phyloP scores from a whole-genome alignment of 352 stramenopile species.

The Globisporangium carolinianum region DNA sequence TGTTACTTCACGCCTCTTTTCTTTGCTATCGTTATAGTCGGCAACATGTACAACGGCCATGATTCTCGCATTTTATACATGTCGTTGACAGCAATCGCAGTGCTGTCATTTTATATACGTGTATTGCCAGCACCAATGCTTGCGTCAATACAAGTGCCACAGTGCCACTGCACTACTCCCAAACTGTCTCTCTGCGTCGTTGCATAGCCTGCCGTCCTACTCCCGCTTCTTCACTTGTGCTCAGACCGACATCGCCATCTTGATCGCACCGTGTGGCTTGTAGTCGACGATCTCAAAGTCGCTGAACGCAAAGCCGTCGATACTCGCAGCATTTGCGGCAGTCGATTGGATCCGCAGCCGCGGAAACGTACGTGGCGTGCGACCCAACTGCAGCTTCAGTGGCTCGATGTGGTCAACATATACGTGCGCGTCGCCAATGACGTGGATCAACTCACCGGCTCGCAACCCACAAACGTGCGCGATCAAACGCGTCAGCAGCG shows the following conservation, averaged over 20 bases:
- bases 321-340: conserved; percentile 65
- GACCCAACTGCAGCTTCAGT: conserved; percentile 92
- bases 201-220: too few species aligned
- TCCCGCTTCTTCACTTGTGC: too few species aligned
- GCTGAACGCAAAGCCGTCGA: conserved; percentile 94
- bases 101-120: too few species aligned
- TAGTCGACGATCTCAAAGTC: conserved; percentile 97
- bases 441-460: conserved; percentile 97
- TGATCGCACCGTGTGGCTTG: conserved; percentile 94
- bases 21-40: too few species aligned
- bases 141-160: too few species aligned
- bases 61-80: background rate
- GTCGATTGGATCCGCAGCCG: conserved; percentile 76
- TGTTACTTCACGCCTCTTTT: too few species aligned
- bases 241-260: conserved; percentile 99
- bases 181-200: too few species aligned
- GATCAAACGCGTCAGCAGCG: conserved; percentile 95
- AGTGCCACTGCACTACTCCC: background rate
- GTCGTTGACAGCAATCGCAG: too few species aligned
- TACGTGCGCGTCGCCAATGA: conserved; percentile 98
- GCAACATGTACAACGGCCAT: too few species aligned
- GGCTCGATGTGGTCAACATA: conserved; percentile 99
- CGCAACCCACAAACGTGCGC: conserved; percentile 93
- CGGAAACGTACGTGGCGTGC: conserved; percentile 92
- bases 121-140: too few species aligned